These are phyloP conservation scores for Ustilago shanxiensis DNA, from an alignment of 1,284 basidiomycete genomes.

Conservation along the genomic window DNA sequence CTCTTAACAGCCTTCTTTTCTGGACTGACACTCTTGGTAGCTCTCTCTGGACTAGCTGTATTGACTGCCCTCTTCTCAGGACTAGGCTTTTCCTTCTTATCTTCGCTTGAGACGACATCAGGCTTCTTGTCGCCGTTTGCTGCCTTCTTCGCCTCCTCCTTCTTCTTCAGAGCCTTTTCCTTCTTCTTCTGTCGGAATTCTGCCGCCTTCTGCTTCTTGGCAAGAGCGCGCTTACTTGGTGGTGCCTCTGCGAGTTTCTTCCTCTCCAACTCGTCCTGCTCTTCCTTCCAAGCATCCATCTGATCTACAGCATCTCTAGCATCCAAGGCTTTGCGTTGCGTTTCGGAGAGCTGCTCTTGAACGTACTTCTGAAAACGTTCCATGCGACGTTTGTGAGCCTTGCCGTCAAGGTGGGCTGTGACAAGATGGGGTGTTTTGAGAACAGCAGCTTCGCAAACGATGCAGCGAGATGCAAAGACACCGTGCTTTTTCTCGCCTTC, in stretches of 20 bases:
- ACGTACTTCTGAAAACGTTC: slow-evolving; percentile 41
- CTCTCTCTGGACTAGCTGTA: background rate
- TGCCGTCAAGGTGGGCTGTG: slow-evolving; percentile 34
- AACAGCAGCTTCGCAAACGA: slow-evolving; percentile 43
- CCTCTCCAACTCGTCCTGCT: slow-evolving; percentile 28
- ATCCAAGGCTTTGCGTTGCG: slow-evolving; percentile 31
- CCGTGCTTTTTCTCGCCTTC: slow-evolving; percentile 50
- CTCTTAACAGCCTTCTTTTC: slow-evolving; percentile 4
- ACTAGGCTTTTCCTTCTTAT: slow-evolving; percentile 3
- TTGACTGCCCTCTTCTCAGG: slow-evolving; percentile 1
- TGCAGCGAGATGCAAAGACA: slow-evolving; percentile 36
- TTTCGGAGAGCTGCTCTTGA: slow-evolving; percentile 22
- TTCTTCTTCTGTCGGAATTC: slow-evolving; percentile 40
- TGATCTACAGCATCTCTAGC: slow-evolving; percentile 45
- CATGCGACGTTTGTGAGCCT: slow-evolving; percentile 42
- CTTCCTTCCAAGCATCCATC: slow-evolving; percentile 39
- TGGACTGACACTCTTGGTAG: background rate
- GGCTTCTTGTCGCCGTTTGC: slow-evolving; percentile 10
- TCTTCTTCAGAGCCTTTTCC: slow-evolving; percentile 27
- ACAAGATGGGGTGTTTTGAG: slow-evolving; percentile 41
- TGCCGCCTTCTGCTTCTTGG: slow-evolving; percentile 38
- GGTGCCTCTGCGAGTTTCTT: slow-evolving; percentile 26
- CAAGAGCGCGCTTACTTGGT: slow-evolving; percentile 24
- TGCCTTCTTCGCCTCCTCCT: slow-evolving; percentile 22
- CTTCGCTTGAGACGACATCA: background rate